Conservation (phyloP, 495 filamentous ascomycete species). For the Symbiotaphrina buchneri region DNA sequence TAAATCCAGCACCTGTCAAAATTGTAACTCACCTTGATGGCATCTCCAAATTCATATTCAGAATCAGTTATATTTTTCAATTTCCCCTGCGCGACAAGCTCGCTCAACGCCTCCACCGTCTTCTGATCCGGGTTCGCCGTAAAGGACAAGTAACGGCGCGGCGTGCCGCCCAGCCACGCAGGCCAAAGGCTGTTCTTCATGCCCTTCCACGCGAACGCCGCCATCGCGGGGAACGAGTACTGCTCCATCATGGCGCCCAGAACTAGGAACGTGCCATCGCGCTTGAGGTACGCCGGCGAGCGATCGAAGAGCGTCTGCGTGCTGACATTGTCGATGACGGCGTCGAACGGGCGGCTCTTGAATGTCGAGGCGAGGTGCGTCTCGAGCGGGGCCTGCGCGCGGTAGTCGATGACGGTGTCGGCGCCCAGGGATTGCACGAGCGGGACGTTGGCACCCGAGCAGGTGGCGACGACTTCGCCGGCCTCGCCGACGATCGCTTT, state of each 20-base stretch:
- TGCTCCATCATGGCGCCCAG: constrained; percentile 9
- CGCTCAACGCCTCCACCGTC: constrained; percentile 10
- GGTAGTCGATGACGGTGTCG: constrained; percentile 13
- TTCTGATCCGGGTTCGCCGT: constrained; percentile 11
- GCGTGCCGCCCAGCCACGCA: constrained; percentile 12
- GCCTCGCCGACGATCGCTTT: constrained; percentile 11
- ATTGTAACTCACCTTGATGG: constrained; percentile 3
- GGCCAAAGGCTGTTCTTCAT: constrained; percentile 13
- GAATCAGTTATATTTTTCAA: constrained; percentile 12
- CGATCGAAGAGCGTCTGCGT: constrained; percentile 12
- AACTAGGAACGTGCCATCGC: constrained; percentile 13
- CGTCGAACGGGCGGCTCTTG: constrained; percentile 10
- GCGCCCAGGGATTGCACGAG: constrained; percentile 14
- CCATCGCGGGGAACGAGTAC: constrained; percentile 8
- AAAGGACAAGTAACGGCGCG: constrained; percentile 9
- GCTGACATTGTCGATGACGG: constrained; percentile 14
- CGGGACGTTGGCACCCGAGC: constrained; percentile 12
- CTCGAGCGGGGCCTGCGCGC: constrained; percentile 6
- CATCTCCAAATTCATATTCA: constrained; percentile 12
- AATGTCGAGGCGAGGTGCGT: constrained; percentile 8
- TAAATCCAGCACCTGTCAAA: too few relatives aligned
- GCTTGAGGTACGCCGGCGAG: constrained; percentile 11
- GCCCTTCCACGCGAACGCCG: constrained; percentile 9
- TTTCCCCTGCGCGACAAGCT: constrained; percentile 11
- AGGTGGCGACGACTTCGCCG: constrained; percentile 17